Percentiles rank a stretch among this genome's conserved stretches.
These are phyloP conservation scores for Jatropha curcas DNA, from an alignment of 345 rosid genomes.

Conservation along the genomic window DNA sequence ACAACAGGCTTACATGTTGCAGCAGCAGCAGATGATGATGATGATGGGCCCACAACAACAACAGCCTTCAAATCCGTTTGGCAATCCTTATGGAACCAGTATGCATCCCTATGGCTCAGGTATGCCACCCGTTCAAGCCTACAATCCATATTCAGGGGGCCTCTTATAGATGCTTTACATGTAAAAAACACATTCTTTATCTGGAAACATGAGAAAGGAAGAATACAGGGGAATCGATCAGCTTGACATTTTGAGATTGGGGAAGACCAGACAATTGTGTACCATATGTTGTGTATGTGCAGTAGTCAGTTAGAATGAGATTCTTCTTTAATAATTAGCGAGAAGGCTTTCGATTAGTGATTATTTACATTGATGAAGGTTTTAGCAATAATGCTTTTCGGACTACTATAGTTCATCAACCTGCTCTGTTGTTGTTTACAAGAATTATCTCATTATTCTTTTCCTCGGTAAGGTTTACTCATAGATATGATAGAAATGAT, in stretches of 20 bases:
- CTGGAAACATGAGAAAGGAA: slow-evolving; percentile 7
- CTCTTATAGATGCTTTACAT: slow-evolving; percentile 32
- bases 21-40: slow-evolving; percentile 66
- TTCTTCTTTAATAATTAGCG: slow-evolving; percentile 46
- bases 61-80: slow-evolving; percentile 56
- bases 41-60: slow-evolving; percentile 67
- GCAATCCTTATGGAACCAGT: slow-evolving; percentile 45
- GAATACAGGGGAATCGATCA: neutral
- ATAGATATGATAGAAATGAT: slow-evolving; percentile 31
- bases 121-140: slow-evolving; percentile 55
- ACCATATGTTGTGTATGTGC: slow-evolving; percentile 55
- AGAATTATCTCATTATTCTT: slow-evolving; percentile 7
- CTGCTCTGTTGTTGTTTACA: slow-evolving; percentile 24
- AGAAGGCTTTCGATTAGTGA: slow-evolving; percentile 23
- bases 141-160: slow-evolving; percentile 64
- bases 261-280: slow-evolving; percentile 35
- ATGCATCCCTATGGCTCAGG: slow-evolving; percentile 53
- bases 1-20: slow-evolving; percentile 66
- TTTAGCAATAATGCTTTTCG: slow-evolving; percentile 31
- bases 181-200: slow-evolving; percentile 19
- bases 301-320: slow-evolving; percentile 47
- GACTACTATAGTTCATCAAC: slow-evolving; percentile 15
- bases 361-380: slow-evolving; percentile 31
- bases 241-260: slow-evolving; percentile 7
- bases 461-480: slow-evolving; percentile 1